Base-by-base conservation (phyloP, 2,329 filamentous ascomycete genomes). In the Phaeosphaeriaceae sp. region DNA sequence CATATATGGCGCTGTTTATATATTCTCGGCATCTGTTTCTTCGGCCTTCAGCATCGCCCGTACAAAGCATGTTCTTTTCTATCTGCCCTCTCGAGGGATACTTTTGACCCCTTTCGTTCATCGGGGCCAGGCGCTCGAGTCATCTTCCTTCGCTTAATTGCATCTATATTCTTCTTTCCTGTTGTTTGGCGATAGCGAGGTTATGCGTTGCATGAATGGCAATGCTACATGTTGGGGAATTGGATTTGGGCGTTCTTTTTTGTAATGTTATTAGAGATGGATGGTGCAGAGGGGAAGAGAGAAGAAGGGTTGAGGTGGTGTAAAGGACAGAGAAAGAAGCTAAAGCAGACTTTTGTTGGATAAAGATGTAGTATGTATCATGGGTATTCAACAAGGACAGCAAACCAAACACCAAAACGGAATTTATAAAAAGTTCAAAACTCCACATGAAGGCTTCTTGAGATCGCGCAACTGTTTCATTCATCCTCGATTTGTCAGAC, bases 1-100 rank as follows among this genome's bases (percentile, higher is more conserved):
- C 60, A 63, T 65, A 59, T 62, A 61, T 53, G 60, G 58, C 58
- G 64, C 66, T 47, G 51, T 58, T 62, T 70, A 66, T 69, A 67
- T 62, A 70, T 67, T 55, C 27, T 57, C 57, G 62, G 65, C 63
- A 62, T 66, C 50, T 64, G 50, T 58, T 55, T 60, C 54, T 60
- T 55, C 47, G 46, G 51, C 57, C 57, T 67, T 44, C n/a, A 25
- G 62, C 67, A 68, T 67, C 53, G 56, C 59, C 58, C 67, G 65
- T 69, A 69, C 51, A 63, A 60, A 67, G 40, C 57, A 60, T 60
- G 17, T 62, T 57, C 45, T 47, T 61, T 40, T 21, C 51, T 41
- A 47, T 40, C 17, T 27, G 21, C 31, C 11, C 44, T 25, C 19
- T 41, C 11, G 31, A 48, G 22, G 49, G 36, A 25, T 15, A 24